Evolutionary conservation across 176 grass and related monocot genomes (phyloP).

Genomic region (Musa itinerans): DNA sequence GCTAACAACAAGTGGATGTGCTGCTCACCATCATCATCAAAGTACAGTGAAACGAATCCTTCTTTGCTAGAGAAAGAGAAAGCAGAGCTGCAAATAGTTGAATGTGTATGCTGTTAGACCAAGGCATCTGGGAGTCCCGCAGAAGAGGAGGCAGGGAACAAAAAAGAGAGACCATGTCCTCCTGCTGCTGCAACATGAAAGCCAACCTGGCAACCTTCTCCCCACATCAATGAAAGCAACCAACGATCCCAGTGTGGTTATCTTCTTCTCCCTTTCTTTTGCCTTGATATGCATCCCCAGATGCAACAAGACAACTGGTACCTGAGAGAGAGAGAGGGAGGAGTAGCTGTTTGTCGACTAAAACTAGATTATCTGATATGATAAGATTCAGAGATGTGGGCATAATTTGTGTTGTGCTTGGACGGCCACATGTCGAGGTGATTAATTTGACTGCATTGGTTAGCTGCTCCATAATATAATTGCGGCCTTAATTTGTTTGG

Average conservation of each 20-base stretch:
- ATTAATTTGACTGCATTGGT: neutral
- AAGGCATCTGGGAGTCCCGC: no score
- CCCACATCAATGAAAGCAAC: neutral
- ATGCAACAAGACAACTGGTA: neutral
- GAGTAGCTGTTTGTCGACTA: neutral
- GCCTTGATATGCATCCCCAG: neutral
- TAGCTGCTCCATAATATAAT: neutral
- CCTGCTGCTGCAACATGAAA: neutral
- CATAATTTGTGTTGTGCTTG: neutral
- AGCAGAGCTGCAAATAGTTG: neutral
- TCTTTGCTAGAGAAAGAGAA: neutral
- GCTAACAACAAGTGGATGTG: neutral
- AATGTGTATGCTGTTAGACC: neutral
- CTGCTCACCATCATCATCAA: neutral
- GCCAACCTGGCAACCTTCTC: neutral
- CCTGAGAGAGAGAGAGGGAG: neutral
- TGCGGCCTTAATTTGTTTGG: no score
- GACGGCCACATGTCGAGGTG: neutral
- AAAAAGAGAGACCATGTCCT: neutral
- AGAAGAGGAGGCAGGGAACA: no score
- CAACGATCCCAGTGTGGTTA: no score
- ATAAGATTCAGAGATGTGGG: no score
- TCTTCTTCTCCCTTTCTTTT: no score
- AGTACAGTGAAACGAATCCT: neutral
- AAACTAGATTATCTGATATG: no score